Percentiles rank a stretch among this genome's conserved stretches.
These are phyloP conservation scores for Phytophthora hibernalis DNA, from an alignment of 352 stramenopile species.

Conservation along the genomic window DNA sequence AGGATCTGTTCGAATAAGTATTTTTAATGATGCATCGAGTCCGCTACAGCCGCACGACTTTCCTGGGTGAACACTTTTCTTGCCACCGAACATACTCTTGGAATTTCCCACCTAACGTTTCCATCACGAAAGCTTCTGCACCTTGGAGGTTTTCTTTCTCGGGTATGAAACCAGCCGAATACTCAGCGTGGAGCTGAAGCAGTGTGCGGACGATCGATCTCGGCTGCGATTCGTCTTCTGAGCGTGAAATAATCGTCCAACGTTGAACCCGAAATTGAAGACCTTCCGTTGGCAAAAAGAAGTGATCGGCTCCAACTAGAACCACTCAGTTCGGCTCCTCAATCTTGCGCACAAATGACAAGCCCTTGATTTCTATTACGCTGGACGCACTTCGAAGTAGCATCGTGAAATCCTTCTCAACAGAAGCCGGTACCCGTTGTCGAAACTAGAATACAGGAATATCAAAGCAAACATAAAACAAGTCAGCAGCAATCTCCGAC, in stretches of 20 bases:
- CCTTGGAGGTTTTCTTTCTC: background rate
- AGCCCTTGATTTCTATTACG: slow-evolving; percentile 17
- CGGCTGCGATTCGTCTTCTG: background rate
- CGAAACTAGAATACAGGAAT: slow-evolving; percentile 14
- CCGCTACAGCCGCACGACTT: background rate
- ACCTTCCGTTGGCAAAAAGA: slow-evolving; percentile 21
- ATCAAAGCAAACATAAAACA: background rate
- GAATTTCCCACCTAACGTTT: slow-evolving; percentile 6
- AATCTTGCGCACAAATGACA: slow-evolving; percentile 37
- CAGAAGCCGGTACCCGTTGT: slow-evolving; percentile 18
- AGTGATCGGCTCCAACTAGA: slow-evolving; percentile 19
- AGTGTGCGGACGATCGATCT: slow-evolving; percentile 15
- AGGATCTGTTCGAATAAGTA: no score
- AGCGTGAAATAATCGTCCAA: slow-evolving; percentile 30
- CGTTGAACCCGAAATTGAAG: slow-evolving; percentile 29
- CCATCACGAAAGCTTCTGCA: slow-evolving; percentile 15
- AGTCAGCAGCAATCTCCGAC: background rate
- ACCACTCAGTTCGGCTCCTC: slow-evolving; percentile 37
- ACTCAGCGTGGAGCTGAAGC: slow-evolving; percentile 17
- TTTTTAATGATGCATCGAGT: background rate
- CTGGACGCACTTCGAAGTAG: slow-evolving; percentile 7
- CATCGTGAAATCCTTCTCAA: slow-evolving; percentile 38
- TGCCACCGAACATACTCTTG: slow-evolving; percentile 7
- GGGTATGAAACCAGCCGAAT: background rate
- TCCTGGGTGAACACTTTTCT: slow-evolving; percentile 7